Conservation (phyloP, 805 yeast species). For the Kurtzmaniella fragi region DNA sequence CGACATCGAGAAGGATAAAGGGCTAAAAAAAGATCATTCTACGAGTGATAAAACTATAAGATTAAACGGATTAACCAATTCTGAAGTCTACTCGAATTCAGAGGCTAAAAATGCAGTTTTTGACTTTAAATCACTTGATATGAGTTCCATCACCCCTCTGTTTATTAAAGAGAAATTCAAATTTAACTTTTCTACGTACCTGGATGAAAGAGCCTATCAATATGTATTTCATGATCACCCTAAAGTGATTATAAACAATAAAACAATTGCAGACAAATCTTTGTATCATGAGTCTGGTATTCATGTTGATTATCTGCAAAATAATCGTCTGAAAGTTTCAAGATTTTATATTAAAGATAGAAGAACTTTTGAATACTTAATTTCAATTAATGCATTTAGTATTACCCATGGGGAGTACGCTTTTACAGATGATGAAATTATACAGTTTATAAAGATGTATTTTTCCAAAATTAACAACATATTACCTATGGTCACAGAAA, state of each 20-base stretch:
- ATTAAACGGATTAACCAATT: too few species aligned
- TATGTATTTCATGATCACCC: conserved; percentile 22
- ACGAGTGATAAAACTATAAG: too few species aligned
- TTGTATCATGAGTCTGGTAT: conserved; percentile 24
- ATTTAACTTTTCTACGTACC: conserved; percentile 19
- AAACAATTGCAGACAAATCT: conserved; percentile 12
- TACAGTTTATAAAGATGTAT: conserved; percentile 19
- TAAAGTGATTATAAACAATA: conserved; percentile 16
- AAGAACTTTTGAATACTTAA: conserved; percentile 13
- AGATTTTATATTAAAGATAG: conserved; percentile 10
- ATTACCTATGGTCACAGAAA: conserved; percentile 26
- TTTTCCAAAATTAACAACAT: conserved; percentile 29
- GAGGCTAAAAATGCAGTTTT: too few species aligned
- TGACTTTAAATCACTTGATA: not conserved
- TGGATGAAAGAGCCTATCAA: conserved; percentile 15
- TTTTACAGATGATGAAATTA: conserved; percentile 14
- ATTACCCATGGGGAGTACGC: conserved; percentile 17
- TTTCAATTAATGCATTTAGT: conserved; percentile 27
- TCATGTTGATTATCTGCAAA: conserved; percentile 10
- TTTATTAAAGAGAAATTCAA: conserved; percentile 16
- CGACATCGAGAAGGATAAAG: not conserved
- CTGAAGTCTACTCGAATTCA: too few species aligned
- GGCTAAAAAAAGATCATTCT: not conserved
- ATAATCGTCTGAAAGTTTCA: conserved; percentile 5
- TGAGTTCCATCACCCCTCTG: conserved; percentile 11